Evolutionary conservation across 495 filamentous ascomycete species (phyloP).

Genomic region (Rostrohypoxylon terebratum): DNA sequence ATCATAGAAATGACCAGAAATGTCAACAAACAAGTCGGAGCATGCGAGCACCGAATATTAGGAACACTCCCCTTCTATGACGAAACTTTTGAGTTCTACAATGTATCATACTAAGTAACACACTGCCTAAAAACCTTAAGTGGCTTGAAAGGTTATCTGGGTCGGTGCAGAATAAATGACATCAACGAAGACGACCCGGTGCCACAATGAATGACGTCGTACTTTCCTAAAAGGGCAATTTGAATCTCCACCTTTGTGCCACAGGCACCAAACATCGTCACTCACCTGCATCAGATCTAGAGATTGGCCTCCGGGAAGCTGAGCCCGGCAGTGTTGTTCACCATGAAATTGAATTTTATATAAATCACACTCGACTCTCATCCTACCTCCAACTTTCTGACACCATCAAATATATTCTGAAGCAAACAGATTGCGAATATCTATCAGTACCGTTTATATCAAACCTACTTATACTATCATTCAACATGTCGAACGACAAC

Average conservation of each 20-base stretch:
- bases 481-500: constrained; percentile 73
- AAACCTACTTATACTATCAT: neutral
- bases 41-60: neutral
- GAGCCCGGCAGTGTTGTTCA: constrained; percentile 21
- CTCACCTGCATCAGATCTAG: constrained; percentile 36
- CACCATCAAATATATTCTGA: neutral
- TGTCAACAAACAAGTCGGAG: neutral
- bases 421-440: neutral
- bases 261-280: constrained; percentile 25
- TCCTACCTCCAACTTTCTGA: neutral
- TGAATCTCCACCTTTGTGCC: constrained; percentile 24
- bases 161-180: constrained; percentile 33
- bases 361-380: constrained; percentile 8
- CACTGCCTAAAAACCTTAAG: constrained; percentile 7
- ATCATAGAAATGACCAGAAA: constrained; percentile 20
- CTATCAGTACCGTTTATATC: neutral
- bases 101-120: neutral
- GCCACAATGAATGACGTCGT: constrained; percentile 39
- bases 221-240: constrained; percentile 45
- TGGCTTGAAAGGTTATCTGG: constrained; percentile 38
- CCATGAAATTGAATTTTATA: neutral
- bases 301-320: constrained; percentile 6
- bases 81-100: neutral
- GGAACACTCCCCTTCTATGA: neutral
- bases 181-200: constrained; percentile 31